These are phyloP conservation scores for Cyberlindnera maclurae DNA, from an alignment of 805 yeast species.

Conservation along the genomic window DNA sequence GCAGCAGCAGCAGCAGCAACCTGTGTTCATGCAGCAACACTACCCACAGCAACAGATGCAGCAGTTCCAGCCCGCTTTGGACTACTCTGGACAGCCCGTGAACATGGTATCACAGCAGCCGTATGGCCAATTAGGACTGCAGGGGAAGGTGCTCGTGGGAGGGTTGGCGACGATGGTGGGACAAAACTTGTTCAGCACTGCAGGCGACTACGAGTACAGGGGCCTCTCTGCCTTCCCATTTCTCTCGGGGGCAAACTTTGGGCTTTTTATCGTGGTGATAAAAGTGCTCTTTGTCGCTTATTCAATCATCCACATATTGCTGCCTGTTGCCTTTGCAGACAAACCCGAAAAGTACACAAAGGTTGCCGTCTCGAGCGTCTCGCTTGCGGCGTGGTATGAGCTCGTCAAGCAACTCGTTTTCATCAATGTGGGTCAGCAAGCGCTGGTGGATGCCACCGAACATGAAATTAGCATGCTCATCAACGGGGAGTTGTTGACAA, in stretches of 20 bases:
- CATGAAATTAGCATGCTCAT: slow-evolving; percentile 14
- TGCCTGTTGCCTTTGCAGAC: slow-evolving; percentile 12
- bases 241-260: slow-evolving; percentile 21
- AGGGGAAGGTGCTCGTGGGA: slow-evolving; percentile 36
- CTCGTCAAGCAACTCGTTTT: slow-evolving; percentile 20
- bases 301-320: slow-evolving; percentile 16
- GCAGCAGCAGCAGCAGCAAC: slow-evolving; percentile 1
- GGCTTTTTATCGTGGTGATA: slow-evolving; percentile 21
- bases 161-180: slow-evolving; percentile 45
- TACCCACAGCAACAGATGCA: slow-evolving; percentile 3
- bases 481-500: slow-evolving; percentile 11
- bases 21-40: slow-evolving; percentile 8
- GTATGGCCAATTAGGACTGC: slow-evolving; percentile 21
- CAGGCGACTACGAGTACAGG: slow-evolving; percentile 29
- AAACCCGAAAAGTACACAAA: slow-evolving; percentile 3
- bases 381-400: slow-evolving; percentile 18
- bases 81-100: slow-evolving; percentile 19
- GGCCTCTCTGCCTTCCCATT: slow-evolving; percentile 39
- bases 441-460: slow-evolving; percentile 11
- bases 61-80: slow-evolving; percentile 21
- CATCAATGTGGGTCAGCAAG: slow-evolving; percentile 16
- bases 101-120: slow-evolving; percentile 20
- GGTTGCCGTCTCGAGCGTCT: not conserved
- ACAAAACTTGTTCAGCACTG: slow-evolving; percentile 23
- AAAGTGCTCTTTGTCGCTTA: slow-evolving; percentile 23